phyloP scores from a whole-genome alignment of 73 alveolate genomes.

The Tetrahymena malaccensis region DNA sequence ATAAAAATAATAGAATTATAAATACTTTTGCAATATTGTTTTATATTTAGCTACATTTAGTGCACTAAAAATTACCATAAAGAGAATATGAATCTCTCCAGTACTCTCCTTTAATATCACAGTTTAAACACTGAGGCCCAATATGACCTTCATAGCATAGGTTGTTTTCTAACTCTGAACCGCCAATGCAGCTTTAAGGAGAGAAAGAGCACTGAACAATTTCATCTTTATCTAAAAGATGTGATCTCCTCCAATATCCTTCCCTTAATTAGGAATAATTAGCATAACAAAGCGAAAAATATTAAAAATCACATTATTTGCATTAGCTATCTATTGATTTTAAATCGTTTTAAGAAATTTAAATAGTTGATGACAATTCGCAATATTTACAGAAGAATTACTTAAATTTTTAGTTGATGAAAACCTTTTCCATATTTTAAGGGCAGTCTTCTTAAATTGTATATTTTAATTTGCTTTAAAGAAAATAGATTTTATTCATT shows the following conservation, averaged over 20 bases:
- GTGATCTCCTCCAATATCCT: not conserved
- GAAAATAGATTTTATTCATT: too few relatives aligned
- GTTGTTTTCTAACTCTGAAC: not conserved
- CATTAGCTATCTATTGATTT: not conserved
- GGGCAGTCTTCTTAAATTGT: not conserved
- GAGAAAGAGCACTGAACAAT: not conserved
- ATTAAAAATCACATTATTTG: not conserved
- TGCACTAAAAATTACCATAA: not conserved
- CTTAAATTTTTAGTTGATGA: not conserved
- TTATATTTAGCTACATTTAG: not conserved
- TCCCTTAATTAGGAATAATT: not conserved
- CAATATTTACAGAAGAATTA: not conserved
- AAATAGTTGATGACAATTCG: not conserved
- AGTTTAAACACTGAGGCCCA: not conserved
- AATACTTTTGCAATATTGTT: not conserved
- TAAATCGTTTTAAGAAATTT: not conserved
- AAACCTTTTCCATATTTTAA: not conserved
- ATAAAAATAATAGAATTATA: not conserved
- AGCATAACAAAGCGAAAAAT: not conserved
- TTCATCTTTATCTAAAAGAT: not conserved
- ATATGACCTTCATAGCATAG: not conserved
- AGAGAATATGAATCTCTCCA: not conserved
- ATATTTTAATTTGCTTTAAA: not conserved
- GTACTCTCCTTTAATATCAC: not conserved
- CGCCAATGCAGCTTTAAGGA: not conserved